Evolutionary conservation across 2,329 filamentous ascomycete genomes (phyloP).

Genomic region (Trichoderma semiorbis): DNA sequence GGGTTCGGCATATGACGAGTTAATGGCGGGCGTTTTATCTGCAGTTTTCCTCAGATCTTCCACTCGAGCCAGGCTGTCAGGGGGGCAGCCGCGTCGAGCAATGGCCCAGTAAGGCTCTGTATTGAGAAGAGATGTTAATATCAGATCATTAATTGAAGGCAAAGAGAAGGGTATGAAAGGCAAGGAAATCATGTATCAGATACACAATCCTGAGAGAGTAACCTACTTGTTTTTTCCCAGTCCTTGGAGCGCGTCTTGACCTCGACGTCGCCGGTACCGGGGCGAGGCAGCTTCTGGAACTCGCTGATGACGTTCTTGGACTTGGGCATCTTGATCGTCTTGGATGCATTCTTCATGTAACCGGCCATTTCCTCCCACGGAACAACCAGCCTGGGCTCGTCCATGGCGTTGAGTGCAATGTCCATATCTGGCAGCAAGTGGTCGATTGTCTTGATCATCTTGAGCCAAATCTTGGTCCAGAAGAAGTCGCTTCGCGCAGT

Average conservation of each 20-base stretch:
- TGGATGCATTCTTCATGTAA: constrained; percentile 51
- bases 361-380: constrained; percentile 59
- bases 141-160: neutral
- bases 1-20: constrained; percentile 42
- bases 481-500: constrained; percentile 53
- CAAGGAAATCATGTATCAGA: neutral
- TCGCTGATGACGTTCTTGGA: constrained; percentile 42
- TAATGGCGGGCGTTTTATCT: constrained; percentile 42
- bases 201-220: neutral
- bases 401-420: constrained; percentile 63
- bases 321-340: constrained; percentile 42
- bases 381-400: constrained; percentile 62
- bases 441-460: constrained; percentile 52
- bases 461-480: constrained; percentile 55
- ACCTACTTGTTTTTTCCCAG: constrained; percentile 46
- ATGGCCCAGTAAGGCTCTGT: constrained; percentile 55
- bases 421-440: constrained; percentile 63
- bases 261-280: constrained; percentile 35
- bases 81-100: constrained; percentile 57
- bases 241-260: constrained; percentile 38
- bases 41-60: constrained; percentile 43
- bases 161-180: neutral
- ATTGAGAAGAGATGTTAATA: constrained; percentile 14
- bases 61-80: constrained; percentile 57
- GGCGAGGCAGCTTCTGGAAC: constrained; percentile 42